Conservation (phyloP, 345 rosid genomes). For the Aquilaria sinensis region DNA sequence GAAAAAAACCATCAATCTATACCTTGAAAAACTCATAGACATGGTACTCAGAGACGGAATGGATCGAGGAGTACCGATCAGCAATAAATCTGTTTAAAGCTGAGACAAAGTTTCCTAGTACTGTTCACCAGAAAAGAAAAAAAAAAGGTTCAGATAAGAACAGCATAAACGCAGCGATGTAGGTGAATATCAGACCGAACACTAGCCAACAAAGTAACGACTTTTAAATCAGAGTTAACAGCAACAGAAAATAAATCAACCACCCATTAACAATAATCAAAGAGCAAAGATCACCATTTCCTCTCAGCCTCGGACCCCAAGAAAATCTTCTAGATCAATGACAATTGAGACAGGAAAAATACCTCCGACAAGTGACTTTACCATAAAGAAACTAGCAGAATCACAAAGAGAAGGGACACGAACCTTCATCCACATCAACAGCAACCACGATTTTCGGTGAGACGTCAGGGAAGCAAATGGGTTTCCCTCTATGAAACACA, state of each 20-base stretch:
- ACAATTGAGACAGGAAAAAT: background rate
- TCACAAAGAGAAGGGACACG: background rate
- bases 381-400: background rate
- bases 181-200: background rate
- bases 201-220: background rate
- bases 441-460: conserved; percentile 71
- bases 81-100: conserved; percentile 91
- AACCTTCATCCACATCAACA: conserved; percentile 96
- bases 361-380: background rate
- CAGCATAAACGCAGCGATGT: background rate
- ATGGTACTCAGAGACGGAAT: conserved; percentile 83
- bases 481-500: conserved; percentile 29
- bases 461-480: conserved; percentile 30
- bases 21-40: conserved; percentile 98
- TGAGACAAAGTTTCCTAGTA: conserved; percentile 90
- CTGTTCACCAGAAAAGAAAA: conserved; percentile 33
- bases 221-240: background rate
- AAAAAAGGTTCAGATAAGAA: background rate
- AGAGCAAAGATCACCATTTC: background rate
- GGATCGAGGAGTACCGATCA: conserved; percentile 66
- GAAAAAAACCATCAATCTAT: conserved; percentile 13
- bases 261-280: background rate
- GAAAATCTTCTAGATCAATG: no score
- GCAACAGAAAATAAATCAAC: background rate
- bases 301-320: no score